Conservation (phyloP, 352 stramenopile genomes). For the Phytopythium vexans region DNA sequence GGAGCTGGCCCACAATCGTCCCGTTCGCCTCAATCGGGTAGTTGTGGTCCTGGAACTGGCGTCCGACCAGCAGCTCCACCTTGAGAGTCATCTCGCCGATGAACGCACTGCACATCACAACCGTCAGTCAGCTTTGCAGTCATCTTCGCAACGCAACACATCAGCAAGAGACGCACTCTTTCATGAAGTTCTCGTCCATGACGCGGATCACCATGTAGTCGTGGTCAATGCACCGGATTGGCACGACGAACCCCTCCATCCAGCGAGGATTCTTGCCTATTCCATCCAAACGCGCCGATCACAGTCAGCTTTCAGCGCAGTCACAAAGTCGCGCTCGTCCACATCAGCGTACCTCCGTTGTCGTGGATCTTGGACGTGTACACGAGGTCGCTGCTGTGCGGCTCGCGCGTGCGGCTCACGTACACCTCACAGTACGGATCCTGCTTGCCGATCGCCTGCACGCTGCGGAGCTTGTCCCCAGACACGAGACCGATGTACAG, state of each 20-base stretch:
- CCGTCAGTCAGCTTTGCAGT: neutral
- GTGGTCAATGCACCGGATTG: constrained; percentile 76
- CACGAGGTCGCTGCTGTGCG: constrained; percentile 45
- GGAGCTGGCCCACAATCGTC: constrained; percentile 74
- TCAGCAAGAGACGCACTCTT: constrained; percentile 39
- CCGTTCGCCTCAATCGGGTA: constrained; percentile 68
- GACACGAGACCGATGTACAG: constrained; percentile 63
- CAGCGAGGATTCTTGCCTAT: constrained; percentile 73
- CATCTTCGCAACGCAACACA: neutral
- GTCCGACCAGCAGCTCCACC: constrained; percentile 62
- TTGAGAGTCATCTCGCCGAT: constrained; percentile 71
- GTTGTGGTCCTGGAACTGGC: constrained; percentile 69
- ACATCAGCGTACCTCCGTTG: constrained; percentile 47
- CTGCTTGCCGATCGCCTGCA: constrained; percentile 75
- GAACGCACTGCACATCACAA: constrained; percentile 31
- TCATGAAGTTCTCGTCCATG: constrained; percentile 79
- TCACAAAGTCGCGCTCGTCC: neutral
- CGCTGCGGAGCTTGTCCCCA: constrained; percentile 70
- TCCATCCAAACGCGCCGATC: neutral
- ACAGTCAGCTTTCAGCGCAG: neutral
- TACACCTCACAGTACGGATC: constrained; percentile 75
- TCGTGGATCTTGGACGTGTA: constrained; percentile 75
- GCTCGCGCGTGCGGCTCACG: constrained; percentile 43
- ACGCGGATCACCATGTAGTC: constrained; percentile 75
- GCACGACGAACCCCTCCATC: constrained; percentile 61